Percentiles rank a stretch among this genome's conserved stretches.
Conservation (phyloP, 2,329 filamentous ascomycete genomes). For the Botrytis fabae region DNA sequence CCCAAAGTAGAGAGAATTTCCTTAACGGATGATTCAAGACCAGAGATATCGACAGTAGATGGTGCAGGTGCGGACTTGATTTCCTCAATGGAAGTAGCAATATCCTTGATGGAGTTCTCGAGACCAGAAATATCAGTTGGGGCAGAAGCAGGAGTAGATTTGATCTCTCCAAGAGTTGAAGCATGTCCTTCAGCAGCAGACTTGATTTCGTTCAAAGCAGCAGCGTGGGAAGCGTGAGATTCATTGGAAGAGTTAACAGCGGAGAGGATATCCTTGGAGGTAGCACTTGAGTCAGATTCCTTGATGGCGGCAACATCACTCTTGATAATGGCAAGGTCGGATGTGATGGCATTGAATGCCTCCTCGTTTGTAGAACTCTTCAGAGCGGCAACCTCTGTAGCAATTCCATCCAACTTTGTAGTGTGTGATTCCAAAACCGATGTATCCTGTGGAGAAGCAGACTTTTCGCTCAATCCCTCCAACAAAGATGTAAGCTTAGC, state of each 20-base stretch:
- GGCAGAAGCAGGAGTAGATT: conserved; percentile 26
- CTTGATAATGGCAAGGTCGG: conserved; percentile 36
- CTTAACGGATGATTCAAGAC: conserved; percentile 27
- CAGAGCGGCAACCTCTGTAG: conserved; percentile 32
- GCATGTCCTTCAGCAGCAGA: conserved; percentile 27
- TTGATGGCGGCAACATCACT: conserved; percentile 29
- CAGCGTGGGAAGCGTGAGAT: conserved; percentile 31
- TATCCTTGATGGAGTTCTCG: conserved; percentile 22
- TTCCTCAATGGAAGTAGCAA: conserved; percentile 25
- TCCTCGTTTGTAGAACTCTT: conserved; percentile 30
- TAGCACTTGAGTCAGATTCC: conserved; percentile 29
- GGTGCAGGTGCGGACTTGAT: conserved; percentile 25
- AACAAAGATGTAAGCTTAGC: conserved; percentile 34
- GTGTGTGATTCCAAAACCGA: conserved; percentile 32
- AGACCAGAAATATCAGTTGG: conserved; percentile 29
- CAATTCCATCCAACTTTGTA: conserved; percentile 34
- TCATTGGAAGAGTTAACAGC: conserved; percentile 33
- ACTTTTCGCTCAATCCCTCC: conserved; percentile 33
- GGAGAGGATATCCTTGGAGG: conserved; percentile 29
- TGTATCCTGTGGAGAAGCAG: conserved; percentile 35
- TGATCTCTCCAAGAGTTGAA: conserved; percentile 19
- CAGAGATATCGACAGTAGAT: conserved; percentile 28
- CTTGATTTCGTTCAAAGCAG: conserved; percentile 31
- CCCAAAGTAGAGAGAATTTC: conserved; percentile 28
- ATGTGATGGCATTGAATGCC: conserved; percentile 33